Evolutionary conservation across 2,329 filamentous ascomycete genomes (phyloP), one percentile per base, ranked within the genome.

Genomic region (Ophiocordyceps australis): DNA sequence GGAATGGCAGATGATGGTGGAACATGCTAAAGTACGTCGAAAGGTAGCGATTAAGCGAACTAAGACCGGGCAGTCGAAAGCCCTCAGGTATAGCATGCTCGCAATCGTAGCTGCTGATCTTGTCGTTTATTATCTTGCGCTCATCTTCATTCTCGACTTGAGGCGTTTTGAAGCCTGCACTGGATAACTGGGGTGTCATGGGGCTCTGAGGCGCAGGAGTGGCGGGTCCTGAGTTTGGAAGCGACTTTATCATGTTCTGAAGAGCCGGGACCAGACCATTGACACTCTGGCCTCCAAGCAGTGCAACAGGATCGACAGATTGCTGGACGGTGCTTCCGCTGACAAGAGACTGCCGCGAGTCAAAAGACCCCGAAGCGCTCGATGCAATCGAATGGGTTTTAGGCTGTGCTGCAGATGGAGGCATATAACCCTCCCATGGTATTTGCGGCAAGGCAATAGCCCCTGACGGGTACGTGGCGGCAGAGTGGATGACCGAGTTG

Each of bases 11-110:
- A 45, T 98, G 89, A 42, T 93, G 89, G 46, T 98, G 89, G 54
- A 95, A 98, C 41, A 94, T 61, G 46, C 80, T 83, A 52, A 95
- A 98, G 60, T 95, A 98, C 2, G 86, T 93, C 32, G 83, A 80
- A 34, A 98, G 59, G 50, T 93, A 93, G 34, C 83, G 72, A 54
- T 98, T 95, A 47, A 95, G 57, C 3, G 80, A 77, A 19, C 72
- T 65, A 19, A 83, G 64, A 36, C 66, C 74, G 5, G 89, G 89
- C 23, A 95, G 65, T 36, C 82, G 77, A 62, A 95, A 94, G 30
- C 79, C 83, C 29, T 91, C 82, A 11, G 83, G 73, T 30, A 94
- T 74, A 23, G 78, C 74, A 42, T 74, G 74, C 42, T 93, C 80
- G 37, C 64, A 74, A 47, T 95, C 86, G 37, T 72, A 74, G 37